Conservation (phyloP, 2,329 filamentous ascomycete species). For the Penicillium freii region DNA sequence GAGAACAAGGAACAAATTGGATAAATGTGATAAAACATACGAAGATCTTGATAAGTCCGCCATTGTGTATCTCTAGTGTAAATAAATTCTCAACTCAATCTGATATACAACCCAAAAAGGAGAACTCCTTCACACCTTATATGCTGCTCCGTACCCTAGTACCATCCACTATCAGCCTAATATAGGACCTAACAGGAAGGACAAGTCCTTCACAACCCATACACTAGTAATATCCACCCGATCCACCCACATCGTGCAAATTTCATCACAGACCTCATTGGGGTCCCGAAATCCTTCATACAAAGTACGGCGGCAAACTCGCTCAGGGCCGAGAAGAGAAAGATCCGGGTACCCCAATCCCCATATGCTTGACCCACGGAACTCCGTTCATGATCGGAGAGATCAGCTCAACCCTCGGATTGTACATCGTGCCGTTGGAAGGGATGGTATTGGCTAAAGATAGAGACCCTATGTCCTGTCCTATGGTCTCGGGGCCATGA, state of each 20-base stretch:
- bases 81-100: background rate
- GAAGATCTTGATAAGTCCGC: constrained; percentile 1
- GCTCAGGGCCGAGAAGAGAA: background rate
- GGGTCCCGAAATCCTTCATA: background rate
- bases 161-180: background rate
- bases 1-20: background rate
- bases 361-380: background rate
- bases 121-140: background rate
- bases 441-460: background rate
- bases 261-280: background rate
- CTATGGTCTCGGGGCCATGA: background rate
- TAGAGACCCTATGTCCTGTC: background rate
- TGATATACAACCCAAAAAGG: background rate
- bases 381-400: background rate
- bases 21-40: constrained; percentile 1
- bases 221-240: background rate
- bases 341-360: background rate
- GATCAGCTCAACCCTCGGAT: background rate
- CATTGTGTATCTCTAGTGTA: constrained; percentile 1
- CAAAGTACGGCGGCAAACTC: background rate
- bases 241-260: background rate
- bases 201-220: background rate
- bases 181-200: background rate
- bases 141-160: background rate
- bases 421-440: background rate